Conservation (phyloP, 768 basidiomycete genomes). For the Artomyces pyxidatus region DNA sequence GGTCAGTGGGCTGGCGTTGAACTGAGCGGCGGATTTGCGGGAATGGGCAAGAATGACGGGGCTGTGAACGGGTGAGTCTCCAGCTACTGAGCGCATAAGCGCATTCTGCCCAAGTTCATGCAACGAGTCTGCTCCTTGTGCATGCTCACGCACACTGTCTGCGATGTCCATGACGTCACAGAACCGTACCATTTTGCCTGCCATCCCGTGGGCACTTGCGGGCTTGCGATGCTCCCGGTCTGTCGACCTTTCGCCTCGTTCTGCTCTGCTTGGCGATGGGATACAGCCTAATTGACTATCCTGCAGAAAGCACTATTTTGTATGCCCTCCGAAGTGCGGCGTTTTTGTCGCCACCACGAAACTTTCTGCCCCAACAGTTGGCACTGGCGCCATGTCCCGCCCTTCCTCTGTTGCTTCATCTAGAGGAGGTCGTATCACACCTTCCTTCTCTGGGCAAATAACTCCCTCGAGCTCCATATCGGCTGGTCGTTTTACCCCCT, state of each 20-base stretch:
- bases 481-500: constrained; percentile 49
- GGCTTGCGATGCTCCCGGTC: neutral
- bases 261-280: too few relatives aligned
- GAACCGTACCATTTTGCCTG: too few relatives aligned
- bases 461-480: constrained; percentile 22
- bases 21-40: constrained; percentile 72
- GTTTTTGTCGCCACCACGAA: constrained; percentile 85
- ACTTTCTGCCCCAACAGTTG: constrained; percentile 69
- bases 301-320: constrained; percentile 49
- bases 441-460: constrained; percentile 25
- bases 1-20: constrained; percentile 95
- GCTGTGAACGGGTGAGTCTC: constrained; percentile 74
- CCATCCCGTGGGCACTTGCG: too few relatives aligned
- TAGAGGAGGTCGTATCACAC: constrained; percentile 41
- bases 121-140: too few relatives aligned
- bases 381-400: constrained; percentile 40
- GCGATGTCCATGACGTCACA: too few relatives aligned
- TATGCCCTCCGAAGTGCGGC: constrained; percentile 77
- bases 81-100: neutral
- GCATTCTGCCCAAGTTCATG: too few relatives aligned
- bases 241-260: neutral
- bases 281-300: constrained; percentile 2
- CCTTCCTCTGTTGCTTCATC: constrained; percentile 80
- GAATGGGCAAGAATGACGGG: constrained; percentile 95
- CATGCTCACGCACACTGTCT: too few relatives aligned